Base-by-base conservation (phyloP, 139 green algal genomes). In the Chlorella sp. region DNA sequence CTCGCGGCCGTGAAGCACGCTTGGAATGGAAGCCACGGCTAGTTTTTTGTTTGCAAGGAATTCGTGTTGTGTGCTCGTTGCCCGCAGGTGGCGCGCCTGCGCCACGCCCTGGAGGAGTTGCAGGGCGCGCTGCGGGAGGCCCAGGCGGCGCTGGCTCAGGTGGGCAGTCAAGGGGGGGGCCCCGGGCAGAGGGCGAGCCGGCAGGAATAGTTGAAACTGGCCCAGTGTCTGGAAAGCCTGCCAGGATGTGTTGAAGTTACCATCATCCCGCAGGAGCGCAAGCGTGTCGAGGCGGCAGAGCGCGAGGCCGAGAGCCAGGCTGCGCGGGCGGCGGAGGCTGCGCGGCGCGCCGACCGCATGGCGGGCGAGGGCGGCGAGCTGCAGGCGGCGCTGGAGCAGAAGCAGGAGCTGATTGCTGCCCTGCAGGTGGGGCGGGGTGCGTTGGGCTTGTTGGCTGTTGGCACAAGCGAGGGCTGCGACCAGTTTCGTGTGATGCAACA, bases 301-400 rank as follows among this genome's bases (percentile, higher is more conserved):
- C 36, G 73, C 0, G 65, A 76, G 28, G 43, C 30, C 26, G 43
- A 81, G 58, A 51, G 22, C 20, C 32, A 77, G 32, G 40, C 19
- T 0, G 68, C 28, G 3, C 16, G 9, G 22, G 40, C 80, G 32
- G 69, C 38, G 0, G 77, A 87, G 8, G 78, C 69, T 32, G 73
- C 16, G 28, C 17, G 70, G 38, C 73, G 68, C 40, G 67, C 30
- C 32, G 74, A 74, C 9, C 73, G 78, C 0, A 28, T 74, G 38
- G 70, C 51, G 32, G 83, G 51, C 26, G 77, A 87, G 78, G 38
- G 68, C 38, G 73, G 20, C 11, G 51, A 81, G 58, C 83, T 87
- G 83, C 38, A 64, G 30, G 54, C 58, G 28, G 62, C 51, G 41
- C 73, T 85, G 68, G 83, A 87, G 73, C 77, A 87, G 74, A 87